These are phyloP conservation scores for Aspergillus fijiensis DNA, from an alignment of 2,329 filamentous ascomycete genomes.

Conservation along the genomic window DNA sequence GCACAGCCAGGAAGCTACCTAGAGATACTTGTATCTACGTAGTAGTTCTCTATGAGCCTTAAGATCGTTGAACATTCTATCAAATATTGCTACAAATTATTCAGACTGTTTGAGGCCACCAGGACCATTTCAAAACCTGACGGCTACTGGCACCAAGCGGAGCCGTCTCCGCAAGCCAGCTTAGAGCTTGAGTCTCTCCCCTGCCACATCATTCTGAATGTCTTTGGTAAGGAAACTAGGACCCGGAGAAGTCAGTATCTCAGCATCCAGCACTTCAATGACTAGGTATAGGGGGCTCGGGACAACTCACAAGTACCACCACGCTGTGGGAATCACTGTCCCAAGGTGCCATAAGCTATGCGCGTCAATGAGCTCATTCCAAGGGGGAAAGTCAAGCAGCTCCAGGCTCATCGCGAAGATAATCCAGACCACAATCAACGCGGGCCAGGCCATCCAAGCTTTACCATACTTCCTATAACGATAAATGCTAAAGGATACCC, in stretches of 20 bases:
- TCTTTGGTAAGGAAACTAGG: conserved; percentile 82
- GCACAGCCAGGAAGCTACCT: background rate
- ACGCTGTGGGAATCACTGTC: conserved; percentile 79
- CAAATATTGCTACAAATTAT: background rate
- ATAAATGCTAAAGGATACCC: conserved; percentile 78
- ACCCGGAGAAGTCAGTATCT: conserved; percentile 23
- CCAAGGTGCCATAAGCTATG: conserved; percentile 95
- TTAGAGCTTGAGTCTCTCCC: conserved; percentile 69
- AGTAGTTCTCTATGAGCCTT: background rate
- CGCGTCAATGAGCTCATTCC: conserved; percentile 80
- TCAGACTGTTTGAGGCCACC: conserved; percentile 12
- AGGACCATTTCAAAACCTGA: conserved; percentile 13
- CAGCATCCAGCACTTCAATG: conserved; percentile 2
- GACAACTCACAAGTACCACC: conserved; percentile 87
- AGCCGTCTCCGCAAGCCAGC: background rate
- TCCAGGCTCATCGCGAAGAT: conserved; percentile 93
- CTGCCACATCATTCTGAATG: conserved; percentile 75
- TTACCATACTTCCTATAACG: conserved; percentile 67
- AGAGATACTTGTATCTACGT: background rate
- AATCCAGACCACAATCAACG: conserved; percentile 87
- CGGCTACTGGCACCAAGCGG: background rate
- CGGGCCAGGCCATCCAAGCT: conserved; percentile 84
- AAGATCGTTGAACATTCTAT: background rate
- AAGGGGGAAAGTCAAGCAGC: conserved; percentile 87
- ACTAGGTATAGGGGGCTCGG: background rate